Evolutionary conservation across 176 grass and related monocot species (phyloP), one percentile per base, ranked within the genome.

Genomic region (Aegilops umbellulata): DNA sequence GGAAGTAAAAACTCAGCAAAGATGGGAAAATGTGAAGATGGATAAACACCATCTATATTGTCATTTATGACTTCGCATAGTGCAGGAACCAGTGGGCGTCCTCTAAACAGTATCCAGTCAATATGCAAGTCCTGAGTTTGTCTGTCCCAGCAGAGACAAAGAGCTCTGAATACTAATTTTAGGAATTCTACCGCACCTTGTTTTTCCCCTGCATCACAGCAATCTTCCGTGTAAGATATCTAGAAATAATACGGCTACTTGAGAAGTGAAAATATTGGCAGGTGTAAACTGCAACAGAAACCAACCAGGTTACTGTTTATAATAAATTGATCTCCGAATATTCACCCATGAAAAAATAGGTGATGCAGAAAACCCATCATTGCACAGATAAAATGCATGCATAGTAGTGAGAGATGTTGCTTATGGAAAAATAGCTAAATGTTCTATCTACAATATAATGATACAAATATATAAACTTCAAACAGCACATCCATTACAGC

Each of bases 11-110:
- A 99, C 53, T 96, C 97, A 0, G 87, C 88, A 82, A 91, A 91
- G 26, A 99, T 91, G 53, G 97, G 97, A 42, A 92, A 99, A 77
- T 96, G 94, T 22, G 97, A 96, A 0, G 97, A 99, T 26, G 97
- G 97, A 73, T 94, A 99, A 87, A 94, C 91, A 86, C 94, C 84
- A 3, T 96, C 94, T 75, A 99, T 96, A 65, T 99, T 96, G 73
- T 99, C 90, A 82, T 94, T 99, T 84, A 99, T 95, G 36, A 99
- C 97, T 86, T 96, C 97, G 86, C 97, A 99, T 20, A 95, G 90
- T 76, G 91, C 84, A 6, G 94, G 97, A 80, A 96, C 94, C 44
- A 99, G 80, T 71, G 97, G 90, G 36, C 94, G 92, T 16, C 97
- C 92, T 92, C 97, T 85, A 84, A 99, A 99, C 47, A 99, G 82